A percentile compares a stretch with the other conserved stretches of the same genome.
These are phyloP conservation scores for Hortaea sp. DNA, from an alignment of 2,329 filamentous ascomycete species.

Conservation along the genomic window DNA sequence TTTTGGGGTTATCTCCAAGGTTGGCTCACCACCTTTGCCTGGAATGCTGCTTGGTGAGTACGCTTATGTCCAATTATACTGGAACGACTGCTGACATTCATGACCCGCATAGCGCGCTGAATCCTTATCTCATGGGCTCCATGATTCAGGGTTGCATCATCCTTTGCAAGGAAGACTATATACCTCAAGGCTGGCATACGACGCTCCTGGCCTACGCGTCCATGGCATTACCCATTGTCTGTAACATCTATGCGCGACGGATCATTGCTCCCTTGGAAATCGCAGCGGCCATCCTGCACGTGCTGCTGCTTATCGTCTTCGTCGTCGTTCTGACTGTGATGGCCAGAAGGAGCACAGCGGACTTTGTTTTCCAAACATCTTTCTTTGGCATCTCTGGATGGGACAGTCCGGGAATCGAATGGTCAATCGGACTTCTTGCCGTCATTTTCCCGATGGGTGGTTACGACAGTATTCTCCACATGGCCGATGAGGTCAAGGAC, in stretches of 20 bases:
- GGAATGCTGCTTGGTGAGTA: slow-evolving; percentile 23
- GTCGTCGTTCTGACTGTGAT: slow-evolving; percentile 17
- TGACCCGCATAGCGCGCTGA: slow-evolving; percentile 13
- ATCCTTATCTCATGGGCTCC: slow-evolving; percentile 24
- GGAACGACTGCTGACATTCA: too few species aligned
- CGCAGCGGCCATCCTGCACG: slow-evolving; percentile 25
- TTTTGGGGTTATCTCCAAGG: slow-evolving; percentile 8
- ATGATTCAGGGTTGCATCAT: slow-evolving; percentile 27
- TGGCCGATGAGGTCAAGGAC: slow-evolving; percentile 34
- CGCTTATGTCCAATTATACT: too few species aligned
- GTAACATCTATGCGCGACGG: slow-evolving; percentile 26
- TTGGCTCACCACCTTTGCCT: slow-evolving; percentile 29
- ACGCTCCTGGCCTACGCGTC: slow-evolving; percentile 28
- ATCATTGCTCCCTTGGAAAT: slow-evolving; percentile 31
- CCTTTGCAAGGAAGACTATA: slow-evolving; percentile 27
- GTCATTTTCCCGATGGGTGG: slow-evolving; percentile 28
- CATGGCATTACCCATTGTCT: slow-evolving; percentile 20
- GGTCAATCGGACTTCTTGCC: slow-evolving; percentile 30
- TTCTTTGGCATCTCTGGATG: slow-evolving; percentile 23
- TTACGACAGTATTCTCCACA: slow-evolving; percentile 40
- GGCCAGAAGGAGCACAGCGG: slow-evolving; percentile 22
- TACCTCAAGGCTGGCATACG: slow-evolving; percentile 29
- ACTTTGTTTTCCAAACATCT: slow-evolving; percentile 24
- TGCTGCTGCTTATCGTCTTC: slow-evolving; percentile 29
- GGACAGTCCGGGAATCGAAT: slow-evolving; percentile 25